Base-by-base conservation (phyloP, 1,284 basidiomycete species). In the Microbotryum silenes-acaulis region DNA sequence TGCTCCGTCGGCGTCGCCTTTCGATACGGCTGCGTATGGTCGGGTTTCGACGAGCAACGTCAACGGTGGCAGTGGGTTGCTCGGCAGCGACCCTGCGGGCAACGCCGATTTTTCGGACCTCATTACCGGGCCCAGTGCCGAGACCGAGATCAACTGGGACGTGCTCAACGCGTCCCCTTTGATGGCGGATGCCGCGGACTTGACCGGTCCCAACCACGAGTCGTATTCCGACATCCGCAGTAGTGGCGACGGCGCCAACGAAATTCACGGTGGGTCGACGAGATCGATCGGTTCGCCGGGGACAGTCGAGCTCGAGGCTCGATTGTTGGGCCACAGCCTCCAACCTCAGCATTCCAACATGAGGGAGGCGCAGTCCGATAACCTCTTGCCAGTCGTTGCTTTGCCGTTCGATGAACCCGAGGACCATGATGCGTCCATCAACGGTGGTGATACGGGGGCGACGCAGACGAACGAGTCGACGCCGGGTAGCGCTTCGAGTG, bases 121-220 rank as follows among this genome's bases (percentile, higher is more conserved):
- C 27, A 59, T 68, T 48, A 46, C 64, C n/a, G 44, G 51, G 10
- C 50, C 56, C 20, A 51, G 56, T 10, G 56, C 46, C 52, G 62
- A 62, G 51, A 51, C 52, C 14, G 66, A 61, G 9, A 60, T 68
- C 33, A 65, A 68, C 54, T 68, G 65, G 65, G 58, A 60, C 1
- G 48, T 68, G 18, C 59, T 68, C 54, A 59, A 54, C 42, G 48
- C 59, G 0, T 56, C 51, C 21, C 56, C 18, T 48, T 25, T 54
- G 47, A 54, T 42, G 16, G 45, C 33, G 14, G 50, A 45, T 1
- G 57, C 56, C 4, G 48, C 56, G 46, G 61, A 51, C 50, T 63
- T 60, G 49, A 65, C 64, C 9, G 59, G 56, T 21, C 59, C 56
- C 21, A 56, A 60, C 10, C 54, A 60, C 51, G 46, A 61, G 50